Percentiles rank a stretch among this genome's conserved stretches.
Conservation (phyloP, 2,329 filamentous ascomycete species). For the Alternaria angustiovoidea region DNA sequence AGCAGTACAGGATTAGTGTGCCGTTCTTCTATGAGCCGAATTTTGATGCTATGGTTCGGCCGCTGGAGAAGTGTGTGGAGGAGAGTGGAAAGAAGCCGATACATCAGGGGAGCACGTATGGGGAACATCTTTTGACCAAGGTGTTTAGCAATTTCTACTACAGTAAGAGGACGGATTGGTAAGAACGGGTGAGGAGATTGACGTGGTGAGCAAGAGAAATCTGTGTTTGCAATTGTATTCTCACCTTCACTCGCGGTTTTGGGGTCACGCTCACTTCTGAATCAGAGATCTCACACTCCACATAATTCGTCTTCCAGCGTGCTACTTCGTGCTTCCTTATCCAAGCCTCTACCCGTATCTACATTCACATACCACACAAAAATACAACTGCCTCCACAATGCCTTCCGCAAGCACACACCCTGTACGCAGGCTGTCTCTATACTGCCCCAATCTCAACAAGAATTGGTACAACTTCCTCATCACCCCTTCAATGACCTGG, state of each 20-base stretch:
- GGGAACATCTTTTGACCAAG: conserved; percentile 54
- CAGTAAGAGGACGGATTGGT: conserved; percentile 39
- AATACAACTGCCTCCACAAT: not conserved
- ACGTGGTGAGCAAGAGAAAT: not conserved
- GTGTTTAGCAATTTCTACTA: conserved; percentile 54
- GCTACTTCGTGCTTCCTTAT: not conserved
- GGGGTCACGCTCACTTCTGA: not conserved
- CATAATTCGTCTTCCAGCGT: not conserved
- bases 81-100: conserved; percentile 40
- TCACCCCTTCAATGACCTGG: not conserved
- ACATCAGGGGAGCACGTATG: conserved; percentile 50
- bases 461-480: not conserved
- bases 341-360: not conserved
- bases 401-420: not conserved
- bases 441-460: not conserved
- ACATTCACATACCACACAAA: not conserved
- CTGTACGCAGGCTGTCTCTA: not conserved
- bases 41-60: conserved; percentile 52
- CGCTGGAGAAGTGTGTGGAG: conserved; percentile 50
- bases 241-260: not conserved
- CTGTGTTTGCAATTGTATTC: not conserved
- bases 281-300: not conserved
- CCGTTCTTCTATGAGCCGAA: conserved; percentile 61
- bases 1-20: conserved; percentile 53
- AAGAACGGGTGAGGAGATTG: not conserved